These are phyloP conservation scores for Brachypodium distachyon DNA, from an alignment of 202 grass and related monocot genomes.

Conservation along the genomic window DNA sequence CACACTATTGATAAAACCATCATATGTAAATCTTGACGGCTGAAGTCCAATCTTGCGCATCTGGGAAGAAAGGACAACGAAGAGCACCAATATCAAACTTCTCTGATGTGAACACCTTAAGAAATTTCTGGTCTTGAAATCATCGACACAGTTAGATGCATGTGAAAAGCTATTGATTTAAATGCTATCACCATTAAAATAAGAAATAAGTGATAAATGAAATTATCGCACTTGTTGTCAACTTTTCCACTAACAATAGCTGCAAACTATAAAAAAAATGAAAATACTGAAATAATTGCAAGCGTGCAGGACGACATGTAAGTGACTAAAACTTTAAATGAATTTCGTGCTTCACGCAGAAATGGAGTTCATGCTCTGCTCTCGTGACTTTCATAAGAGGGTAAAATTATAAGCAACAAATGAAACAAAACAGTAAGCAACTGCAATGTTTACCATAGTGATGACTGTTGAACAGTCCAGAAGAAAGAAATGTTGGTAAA, in stretches of 20 bases:
- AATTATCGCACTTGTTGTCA: neutral
- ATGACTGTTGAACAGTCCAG: neutral
- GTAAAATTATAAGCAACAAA: conserved; percentile 4
- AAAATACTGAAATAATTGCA: neutral
- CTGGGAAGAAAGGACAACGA: conserved; percentile 39
- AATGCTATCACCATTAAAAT: neutral
- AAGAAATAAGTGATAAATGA: neutral
- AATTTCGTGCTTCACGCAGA: neutral
- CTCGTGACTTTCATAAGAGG: neutral
- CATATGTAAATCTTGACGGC: conserved; percentile 57
- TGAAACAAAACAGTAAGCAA: too few species aligned
- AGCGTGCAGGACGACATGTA: neutral
- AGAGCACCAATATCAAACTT: neutral
- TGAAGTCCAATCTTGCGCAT: conserved; percentile 63
- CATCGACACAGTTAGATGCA: neutral
- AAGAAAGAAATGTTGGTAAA: conserved; percentile 1
- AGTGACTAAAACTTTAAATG: neutral
- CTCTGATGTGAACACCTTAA: neutral
- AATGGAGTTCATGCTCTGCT: neutral
- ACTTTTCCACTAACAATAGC: neutral
- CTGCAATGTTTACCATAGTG: neutral
- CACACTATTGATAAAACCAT: conserved; percentile 66
- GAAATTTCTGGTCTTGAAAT: neutral
- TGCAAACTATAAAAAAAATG: neutral
- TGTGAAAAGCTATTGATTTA: neutral